Percentiles rank a stretch among this genome's conserved stretches.
Conservation (phyloP, 139 green algal genomes). For the Picochlorum costavermella region DNA sequence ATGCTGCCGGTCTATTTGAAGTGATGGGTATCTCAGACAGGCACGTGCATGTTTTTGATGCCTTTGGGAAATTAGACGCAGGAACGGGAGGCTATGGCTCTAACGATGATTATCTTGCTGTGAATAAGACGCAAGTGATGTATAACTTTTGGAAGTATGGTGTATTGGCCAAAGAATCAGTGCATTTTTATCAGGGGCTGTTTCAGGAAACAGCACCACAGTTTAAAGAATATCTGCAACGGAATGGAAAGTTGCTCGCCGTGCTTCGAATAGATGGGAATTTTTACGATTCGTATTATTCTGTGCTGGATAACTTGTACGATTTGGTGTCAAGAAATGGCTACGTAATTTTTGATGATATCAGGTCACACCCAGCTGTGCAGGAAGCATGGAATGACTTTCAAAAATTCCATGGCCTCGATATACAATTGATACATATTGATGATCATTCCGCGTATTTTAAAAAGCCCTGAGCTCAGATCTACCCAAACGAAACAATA, state of each 20-base stretch:
- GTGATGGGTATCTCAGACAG: conserved; percentile 4
- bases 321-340: conserved; percentile 4
- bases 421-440: conserved; percentile 7
- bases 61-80: conserved; percentile 1
- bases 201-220: conserved; percentile 1
- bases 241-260: neutral
- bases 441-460: neutral
- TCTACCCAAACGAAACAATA: neutral
- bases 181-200: conserved; percentile 4
- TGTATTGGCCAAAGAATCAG: neutral
- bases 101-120: neutral
- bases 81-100: neutral
- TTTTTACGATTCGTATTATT: conserved; percentile 6
- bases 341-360: conserved; percentile 4
- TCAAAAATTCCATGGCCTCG: neutral
- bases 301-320: neutral
- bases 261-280: conserved; percentile 4
- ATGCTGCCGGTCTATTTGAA: conserved; percentile 1
- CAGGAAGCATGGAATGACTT: conserved; percentile 1
- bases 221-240: conserved; percentile 3
- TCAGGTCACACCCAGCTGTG: conserved; percentile 1
- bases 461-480: neutral
- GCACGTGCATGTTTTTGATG: conserved; percentile 3
- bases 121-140: conserved; percentile 1
- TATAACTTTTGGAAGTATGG: conserved; percentile 7